Percentiles rank a stretch among this genome's conserved stretches.
Conservation (phyloP, 2,329 filamentous ascomycete species). For the Davidsoniella virescens region DNA sequence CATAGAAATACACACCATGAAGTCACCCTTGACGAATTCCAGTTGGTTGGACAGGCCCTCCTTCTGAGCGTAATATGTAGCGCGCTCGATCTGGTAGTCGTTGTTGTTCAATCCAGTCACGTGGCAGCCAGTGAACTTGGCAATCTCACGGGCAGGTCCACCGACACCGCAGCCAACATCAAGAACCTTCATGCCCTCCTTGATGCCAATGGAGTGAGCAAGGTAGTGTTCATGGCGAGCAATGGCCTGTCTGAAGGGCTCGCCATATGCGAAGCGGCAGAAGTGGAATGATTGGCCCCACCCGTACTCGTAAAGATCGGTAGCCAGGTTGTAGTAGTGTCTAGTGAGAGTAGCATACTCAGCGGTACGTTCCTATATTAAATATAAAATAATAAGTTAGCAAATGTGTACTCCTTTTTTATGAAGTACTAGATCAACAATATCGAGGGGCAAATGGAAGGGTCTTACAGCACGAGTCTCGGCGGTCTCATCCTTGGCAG, state of each 20-base stretch:
- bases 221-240: constrained; percentile 97
- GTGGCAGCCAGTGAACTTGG: constrained; percentile 83
- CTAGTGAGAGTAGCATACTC: constrained; percentile 88
- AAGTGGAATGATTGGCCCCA: constrained; percentile 98
- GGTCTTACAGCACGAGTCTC: constrained; percentile 58
- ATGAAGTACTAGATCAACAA: not conserved
- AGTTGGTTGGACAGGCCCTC: constrained; percentile 69
- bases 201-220: constrained; percentile 72
- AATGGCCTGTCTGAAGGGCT: constrained; percentile 81
- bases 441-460: not conserved
- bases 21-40: constrained; percentile 84
- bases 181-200: constrained; percentile 74
- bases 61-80: constrained; percentile 67
- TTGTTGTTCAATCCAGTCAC: constrained; percentile 96
- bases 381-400: not conserved
- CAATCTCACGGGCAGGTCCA: constrained; percentile 87
- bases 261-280: constrained; percentile 76
- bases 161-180: constrained; percentile 97
- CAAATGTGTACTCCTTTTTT: not conserved
- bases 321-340: constrained; percentile 97
- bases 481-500: constrained; percentile 61
- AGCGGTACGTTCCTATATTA: constrained; percentile 50
- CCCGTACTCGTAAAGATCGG: constrained; percentile 89
- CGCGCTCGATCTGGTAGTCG: constrained; percentile 94
- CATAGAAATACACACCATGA: constrained; percentile 46